phyloP scores from a whole-genome alignment of 352 stramenopile species.

The Globisporangium megalacanthum region DNA sequence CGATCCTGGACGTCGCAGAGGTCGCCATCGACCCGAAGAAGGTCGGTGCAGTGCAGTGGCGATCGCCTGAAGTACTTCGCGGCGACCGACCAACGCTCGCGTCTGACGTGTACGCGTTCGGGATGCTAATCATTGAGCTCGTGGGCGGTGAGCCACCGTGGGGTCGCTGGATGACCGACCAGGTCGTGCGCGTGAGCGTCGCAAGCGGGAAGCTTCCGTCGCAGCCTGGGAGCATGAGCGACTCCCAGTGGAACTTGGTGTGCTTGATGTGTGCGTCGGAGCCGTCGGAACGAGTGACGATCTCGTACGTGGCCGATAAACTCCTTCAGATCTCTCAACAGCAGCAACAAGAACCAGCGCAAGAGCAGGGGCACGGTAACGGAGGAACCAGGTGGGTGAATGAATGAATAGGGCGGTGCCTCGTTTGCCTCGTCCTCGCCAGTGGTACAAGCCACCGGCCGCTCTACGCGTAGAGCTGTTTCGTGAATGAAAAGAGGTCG shows the following conservation, averaged over 20 bases:
- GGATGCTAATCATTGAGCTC: slow-evolving; percentile 10
- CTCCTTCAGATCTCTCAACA: neutral
- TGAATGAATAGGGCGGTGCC: neutral
- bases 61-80: slow-evolving; percentile 4
- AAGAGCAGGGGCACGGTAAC: neutral
- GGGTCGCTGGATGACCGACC: slow-evolving; percentile 1
- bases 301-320: slow-evolving; percentile 5
- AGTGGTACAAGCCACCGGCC: neutral
- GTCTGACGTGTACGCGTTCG: slow-evolving; percentile 13
- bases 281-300: neutral
- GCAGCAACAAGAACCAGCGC: neutral
- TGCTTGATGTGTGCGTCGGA: slow-evolving; percentile 10
- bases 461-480: slow-evolving; percentile 72
- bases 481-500: slow-evolving; percentile 95
- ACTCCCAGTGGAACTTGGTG: slow-evolving; percentile 4
- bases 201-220: neutral
- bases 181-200: slow-evolving; percentile 1
- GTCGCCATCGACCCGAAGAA: slow-evolving; percentile 4
- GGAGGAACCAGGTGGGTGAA: neutral
- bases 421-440: neutral
- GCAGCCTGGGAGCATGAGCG: neutral
- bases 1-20: slow-evolving; percentile 5
- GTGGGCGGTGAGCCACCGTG: slow-evolving; percentile 6
- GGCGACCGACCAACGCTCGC: slow-evolving; percentile 7
- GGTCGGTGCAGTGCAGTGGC: slow-evolving; percentile 3